phyloP scores from a whole-genome alignment of 1,284 basidiomycete species.

The Phylloporus sp. region DNA sequence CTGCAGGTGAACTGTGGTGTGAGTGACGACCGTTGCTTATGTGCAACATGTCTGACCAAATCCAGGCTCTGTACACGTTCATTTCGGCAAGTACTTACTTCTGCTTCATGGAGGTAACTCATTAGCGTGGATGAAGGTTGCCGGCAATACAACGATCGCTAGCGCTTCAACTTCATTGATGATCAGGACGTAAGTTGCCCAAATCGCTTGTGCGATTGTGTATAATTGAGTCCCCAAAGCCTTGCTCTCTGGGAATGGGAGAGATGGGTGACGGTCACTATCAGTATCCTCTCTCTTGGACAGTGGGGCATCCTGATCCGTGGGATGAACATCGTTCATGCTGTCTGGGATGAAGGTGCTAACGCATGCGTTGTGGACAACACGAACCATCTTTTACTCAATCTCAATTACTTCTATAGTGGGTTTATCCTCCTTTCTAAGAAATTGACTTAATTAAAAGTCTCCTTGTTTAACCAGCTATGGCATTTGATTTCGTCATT shows the following conservation, averaged over 20 bases:
- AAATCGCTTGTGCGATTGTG: background rate
- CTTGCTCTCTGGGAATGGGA: slow-evolving; percentile 73
- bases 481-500: slow-evolving; percentile 68
- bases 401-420: slow-evolving; percentile 72
- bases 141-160: slow-evolving; percentile 33
- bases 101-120: slow-evolving; percentile 6
- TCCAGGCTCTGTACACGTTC: slow-evolving; percentile 65
- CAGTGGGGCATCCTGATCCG: slow-evolving; percentile 72
- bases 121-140: slow-evolving; percentile 20
- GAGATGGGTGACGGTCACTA: slow-evolving; percentile 48
- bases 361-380: slow-evolving; percentile 53
- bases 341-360: slow-evolving; percentile 49
- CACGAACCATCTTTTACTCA: slow-evolving; percentile 54
- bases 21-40: slow-evolving; percentile 28
- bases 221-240: slow-evolving; percentile 38
- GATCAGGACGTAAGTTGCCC: slow-evolving; percentile 60
- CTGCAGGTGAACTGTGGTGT: slow-evolving; percentile 65
- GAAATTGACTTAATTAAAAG: background rate
- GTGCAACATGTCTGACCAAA: slow-evolving; percentile 12
- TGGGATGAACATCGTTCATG: slow-evolving; percentile 64
- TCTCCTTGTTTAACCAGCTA: slow-evolving; percentile 45
- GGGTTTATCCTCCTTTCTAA: slow-evolving; percentile 29
- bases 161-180: slow-evolving; percentile 58
- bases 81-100: slow-evolving; percentile 53
- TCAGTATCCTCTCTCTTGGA: slow-evolving; percentile 56